phyloP scores from a whole-genome alignment of 2,329 filamentous ascomycete genomes.

The Microsporum canis region DNA sequence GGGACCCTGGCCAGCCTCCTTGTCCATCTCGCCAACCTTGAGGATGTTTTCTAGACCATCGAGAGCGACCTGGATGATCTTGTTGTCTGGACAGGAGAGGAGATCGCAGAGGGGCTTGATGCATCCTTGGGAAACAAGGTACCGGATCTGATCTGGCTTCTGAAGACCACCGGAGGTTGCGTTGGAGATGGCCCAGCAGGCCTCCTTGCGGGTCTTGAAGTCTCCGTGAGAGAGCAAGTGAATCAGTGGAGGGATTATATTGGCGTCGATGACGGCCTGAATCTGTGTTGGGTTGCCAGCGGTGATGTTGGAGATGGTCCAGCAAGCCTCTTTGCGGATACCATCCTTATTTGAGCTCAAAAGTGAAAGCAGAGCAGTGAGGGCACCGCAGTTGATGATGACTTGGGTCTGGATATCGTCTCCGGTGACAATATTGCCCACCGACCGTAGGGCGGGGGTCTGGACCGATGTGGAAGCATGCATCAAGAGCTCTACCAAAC shows the following conservation, averaged over 20 bases:
- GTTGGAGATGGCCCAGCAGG: slow-evolving; percentile 99
- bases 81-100: slow-evolving; percentile 93
- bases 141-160: slow-evolving; percentile 97
- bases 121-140: slow-evolving; percentile 83
- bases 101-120: slow-evolving; percentile 97
- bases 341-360: slow-evolving; percentile 96
- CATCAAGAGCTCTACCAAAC: slow-evolving; percentile 93
- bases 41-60: slow-evolving; percentile 98
- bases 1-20: slow-evolving; percentile 56
- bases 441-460: slow-evolving; percentile 89
- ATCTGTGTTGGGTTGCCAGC: slow-evolving; percentile 97
- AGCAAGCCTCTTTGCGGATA: slow-evolving; percentile 98
- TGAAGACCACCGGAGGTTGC: slow-evolving; percentile 94
- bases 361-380: slow-evolving; percentile 83
- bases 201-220: slow-evolving; percentile 98
- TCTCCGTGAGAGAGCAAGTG: slow-evolving; percentile 93
- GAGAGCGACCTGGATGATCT: slow-evolving; percentile 97
- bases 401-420: slow-evolving; percentile 98
- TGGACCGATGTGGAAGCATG: slow-evolving; percentile 97
- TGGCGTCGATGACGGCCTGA: slow-evolving; percentile 89
- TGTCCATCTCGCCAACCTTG: slow-evolving; percentile 98
- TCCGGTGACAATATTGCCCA: slow-evolving; percentile 97
- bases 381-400: slow-evolving; percentile 94
- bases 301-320: slow-evolving; percentile 99
- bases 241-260: slow-evolving; percentile 92